phyloP scores from a whole-genome alignment of 805 yeast species.

The Yarrowia sp. region DNA sequence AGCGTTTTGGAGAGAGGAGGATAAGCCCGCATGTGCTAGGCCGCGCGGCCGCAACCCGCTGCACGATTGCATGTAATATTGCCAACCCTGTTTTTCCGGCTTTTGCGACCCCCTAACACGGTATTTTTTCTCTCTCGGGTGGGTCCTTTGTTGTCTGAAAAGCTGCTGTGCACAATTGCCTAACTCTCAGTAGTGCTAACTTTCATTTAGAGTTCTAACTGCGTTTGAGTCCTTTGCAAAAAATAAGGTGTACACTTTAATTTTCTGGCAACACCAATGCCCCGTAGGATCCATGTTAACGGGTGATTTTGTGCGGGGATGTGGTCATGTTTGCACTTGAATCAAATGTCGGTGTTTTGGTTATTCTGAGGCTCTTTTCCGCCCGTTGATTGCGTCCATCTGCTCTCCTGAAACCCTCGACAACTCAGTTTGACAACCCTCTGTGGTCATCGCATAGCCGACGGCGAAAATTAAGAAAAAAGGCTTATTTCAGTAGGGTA shows the following conservation, averaged over 20 bases:
- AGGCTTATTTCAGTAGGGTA: background rate
- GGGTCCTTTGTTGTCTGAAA: constrained; percentile 11
- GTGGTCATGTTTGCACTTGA: background rate
- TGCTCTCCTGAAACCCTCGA: background rate
- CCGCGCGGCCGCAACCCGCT: background rate
- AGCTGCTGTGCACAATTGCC: constrained; percentile 19
- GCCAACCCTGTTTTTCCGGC: background rate
- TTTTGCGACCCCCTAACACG: background rate
- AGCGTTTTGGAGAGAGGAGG: background rate
- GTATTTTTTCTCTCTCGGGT: background rate
- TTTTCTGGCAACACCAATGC: background rate
- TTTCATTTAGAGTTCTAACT: background rate
- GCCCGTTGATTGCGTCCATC: background rate
- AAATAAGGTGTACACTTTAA: background rate
- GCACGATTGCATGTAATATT: background rate
- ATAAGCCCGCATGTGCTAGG: background rate
- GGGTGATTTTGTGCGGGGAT: background rate
- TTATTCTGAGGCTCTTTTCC: background rate
- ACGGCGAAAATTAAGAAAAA: constrained; percentile 8
- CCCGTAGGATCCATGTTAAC: background rate
- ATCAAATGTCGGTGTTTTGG: background rate
- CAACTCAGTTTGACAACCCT: constrained; percentile 13
- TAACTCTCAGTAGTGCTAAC: background rate
- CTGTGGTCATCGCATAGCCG: constrained; percentile 24
- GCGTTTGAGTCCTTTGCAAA: background rate